Percentiles rank a stretch among this genome's conserved stretches.
These are phyloP conservation scores for Mycosphaerella sp. DNA, from an alignment of 2,329 filamentous ascomycete species.

Conservation along the genomic window DNA sequence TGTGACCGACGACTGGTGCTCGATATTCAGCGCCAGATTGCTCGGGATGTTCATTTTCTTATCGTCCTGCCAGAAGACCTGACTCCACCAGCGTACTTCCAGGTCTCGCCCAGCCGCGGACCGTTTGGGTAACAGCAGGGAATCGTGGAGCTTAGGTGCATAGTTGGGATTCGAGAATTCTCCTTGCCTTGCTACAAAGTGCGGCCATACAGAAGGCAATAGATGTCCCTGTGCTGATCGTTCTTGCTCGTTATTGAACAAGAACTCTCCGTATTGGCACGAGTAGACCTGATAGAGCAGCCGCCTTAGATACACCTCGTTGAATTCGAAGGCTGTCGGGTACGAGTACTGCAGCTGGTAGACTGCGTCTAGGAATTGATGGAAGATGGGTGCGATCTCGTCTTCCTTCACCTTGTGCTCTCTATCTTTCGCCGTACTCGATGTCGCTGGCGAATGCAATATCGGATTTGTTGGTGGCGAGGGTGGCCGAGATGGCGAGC, in stretches of 20 bases:
- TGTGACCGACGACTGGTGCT: background rate
- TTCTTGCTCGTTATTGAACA: slow-evolving; percentile 92
- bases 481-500: slow-evolving; percentile 34
- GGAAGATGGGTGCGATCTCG: slow-evolving; percentile 92
- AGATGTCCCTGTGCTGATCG: slow-evolving; percentile 59
- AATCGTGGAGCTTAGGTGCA: slow-evolving; percentile 67
- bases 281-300: slow-evolving; percentile 91
- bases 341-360: slow-evolving; percentile 85
- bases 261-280: slow-evolving; percentile 93
- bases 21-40: slow-evolving; percentile 9
- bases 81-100: slow-evolving; percentile 90
- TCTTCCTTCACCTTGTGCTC: slow-evolving; percentile 68
- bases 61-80: slow-evolving; percentile 77
- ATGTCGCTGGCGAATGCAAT: slow-evolving; percentile 43
- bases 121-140: slow-evolving; percentile 68
- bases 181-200: slow-evolving; percentile 72
- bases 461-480: slow-evolving; percentile 39
- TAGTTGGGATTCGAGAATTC: slow-evolving; percentile 83
- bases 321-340: slow-evolving; percentile 88
- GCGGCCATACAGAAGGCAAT: slow-evolving; percentile 89
- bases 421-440: slow-evolving; percentile 46
- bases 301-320: slow-evolving; percentile 83
- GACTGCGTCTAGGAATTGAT: slow-evolving; percentile 91
- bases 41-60: slow-evolving; percentile 79
- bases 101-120: slow-evolving; percentile 32